Conservation (phyloP, 2,329 filamentous ascomycete species). For the Tolypocladium paradoxum region DNA sequence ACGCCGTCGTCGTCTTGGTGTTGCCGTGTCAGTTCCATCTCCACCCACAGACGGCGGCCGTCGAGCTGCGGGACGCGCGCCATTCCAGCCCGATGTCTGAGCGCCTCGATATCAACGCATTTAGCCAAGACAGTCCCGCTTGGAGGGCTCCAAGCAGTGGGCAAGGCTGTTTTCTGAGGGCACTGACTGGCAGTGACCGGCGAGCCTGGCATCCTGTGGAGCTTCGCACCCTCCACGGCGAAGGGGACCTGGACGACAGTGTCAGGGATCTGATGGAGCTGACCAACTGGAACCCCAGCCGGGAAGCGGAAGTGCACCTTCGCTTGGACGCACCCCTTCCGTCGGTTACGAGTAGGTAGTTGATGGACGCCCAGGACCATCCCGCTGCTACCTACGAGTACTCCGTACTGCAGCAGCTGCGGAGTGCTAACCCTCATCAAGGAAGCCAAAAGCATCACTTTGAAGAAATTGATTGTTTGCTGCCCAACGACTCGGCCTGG, state of each 20-base stretch:
- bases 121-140: not conserved
- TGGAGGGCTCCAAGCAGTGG: not conserved
- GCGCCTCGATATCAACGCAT: not conserved
- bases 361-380: not conserved
- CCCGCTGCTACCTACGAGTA: not conserved
- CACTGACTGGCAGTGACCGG: not conserved
- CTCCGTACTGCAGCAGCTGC: not conserved
- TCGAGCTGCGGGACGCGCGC: not conserved
- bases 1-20: not conserved
- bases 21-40: not conserved
- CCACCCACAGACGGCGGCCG: not conserved
- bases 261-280: conserved; percentile 17
- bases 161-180: not conserved
- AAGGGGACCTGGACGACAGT: not conserved
- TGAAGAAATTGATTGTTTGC: conserved; percentile 10
- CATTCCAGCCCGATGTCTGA: not conserved
- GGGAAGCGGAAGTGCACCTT: conserved; percentile 21
- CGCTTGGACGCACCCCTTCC: conserved; percentile 24
- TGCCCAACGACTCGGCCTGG: conserved; percentile 19
- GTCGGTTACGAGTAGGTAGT: no score
- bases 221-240: not conserved
- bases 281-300: conserved; percentile 35
- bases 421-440: not conserved
- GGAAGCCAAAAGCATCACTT: not conserved
- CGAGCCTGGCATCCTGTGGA: not conserved